Base-by-base conservation (phyloP, 768 basidiomycete genomes). In the Serendipita sp. region DNA sequence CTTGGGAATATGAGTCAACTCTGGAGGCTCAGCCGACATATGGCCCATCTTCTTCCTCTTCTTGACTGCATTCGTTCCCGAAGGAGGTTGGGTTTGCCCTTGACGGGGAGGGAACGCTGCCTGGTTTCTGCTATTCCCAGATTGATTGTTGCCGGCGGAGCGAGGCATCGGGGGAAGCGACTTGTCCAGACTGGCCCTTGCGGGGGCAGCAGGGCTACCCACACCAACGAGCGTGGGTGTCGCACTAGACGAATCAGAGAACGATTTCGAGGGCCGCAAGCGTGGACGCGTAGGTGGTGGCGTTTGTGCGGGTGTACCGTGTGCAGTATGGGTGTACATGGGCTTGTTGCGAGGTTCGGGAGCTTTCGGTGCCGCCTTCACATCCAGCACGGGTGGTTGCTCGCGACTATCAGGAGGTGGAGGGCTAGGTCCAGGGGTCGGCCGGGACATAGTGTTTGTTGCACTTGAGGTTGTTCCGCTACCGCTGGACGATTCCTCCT, bases 1-100 rank as follows among this genome's bases (percentile, higher is more conserved):
- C 64, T 82, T 78, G n/a, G 90, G 86, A 60, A 98, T 81, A 68
- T 85, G 79, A 51, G 77, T 74, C 51, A 97, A 75, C 60, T 88
- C 83, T 1, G 96, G 96, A 45, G 86, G 84, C 66, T 82, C 80
- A 45, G 88, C 71, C 5, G 74, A 68, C 45, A 74, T 72, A 1
- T 69, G 64, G 24, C 71, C 70, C 53, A 22, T 58, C 31, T 76
- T 79, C 72, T 81, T 85, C 50, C 28, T 56, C 71, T 50, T 31
- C 42, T 64, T 66, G 34, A 38, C 14, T 38, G 38, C 28, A 60
- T 64, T 69, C 68, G 20, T 28, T 22, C 50, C 30, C 16, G 56
- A 20, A 20, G 63, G 30, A 34, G 31, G 31, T 22, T 17, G 26
- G 41, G 63, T 13, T 38, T 41, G 20, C 48, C 42, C 51, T 34